Conservation (phyloP, 192 early-diverging fungal genomes). For the Umbelopsis ramanniana region DNA sequence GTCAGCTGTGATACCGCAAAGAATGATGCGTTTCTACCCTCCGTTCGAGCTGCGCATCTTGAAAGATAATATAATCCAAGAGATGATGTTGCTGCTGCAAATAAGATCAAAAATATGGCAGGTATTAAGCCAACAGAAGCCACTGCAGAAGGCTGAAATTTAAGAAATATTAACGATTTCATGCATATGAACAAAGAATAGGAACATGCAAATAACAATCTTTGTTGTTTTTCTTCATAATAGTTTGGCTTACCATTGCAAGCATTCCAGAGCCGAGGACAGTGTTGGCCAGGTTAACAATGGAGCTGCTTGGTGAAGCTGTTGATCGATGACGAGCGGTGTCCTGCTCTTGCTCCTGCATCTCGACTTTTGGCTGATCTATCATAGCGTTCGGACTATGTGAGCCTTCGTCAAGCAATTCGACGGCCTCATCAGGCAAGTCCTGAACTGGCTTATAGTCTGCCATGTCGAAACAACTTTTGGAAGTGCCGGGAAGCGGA, state of each 20-base stretch:
- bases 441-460: conserved; percentile 18
- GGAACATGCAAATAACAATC: too few relatives aligned
- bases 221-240: not conserved
- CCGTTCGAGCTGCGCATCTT: conserved; percentile 66
- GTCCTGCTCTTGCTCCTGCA: not conserved
- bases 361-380: not conserved
- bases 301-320: not conserved
- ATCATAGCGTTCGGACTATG: not conserved
- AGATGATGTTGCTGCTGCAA: conserved; percentile 69
- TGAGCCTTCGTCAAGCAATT: not conserved
- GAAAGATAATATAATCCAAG: conserved; percentile 87
- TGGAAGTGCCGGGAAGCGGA: conserved; percentile 3
- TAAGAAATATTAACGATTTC: not conserved
- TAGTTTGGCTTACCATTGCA: conserved; percentile 69
- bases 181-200: not conserved
- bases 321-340: not conserved
- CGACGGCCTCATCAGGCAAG: conserved; percentile 10
- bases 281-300: conserved; percentile 85
- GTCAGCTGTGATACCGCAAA: conserved; percentile 86
- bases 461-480: conserved; percentile 3
- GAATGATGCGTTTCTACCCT: conserved; percentile 79
- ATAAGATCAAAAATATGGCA: conserved; percentile 74
- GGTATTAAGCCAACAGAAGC: conserved; percentile 76
- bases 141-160: conserved; percentile 71
- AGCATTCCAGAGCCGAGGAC: conserved; percentile 92